phyloP scores from a whole-genome alignment of 176 grass and related monocot genomes.

The Raddia guianensis region DNA sequence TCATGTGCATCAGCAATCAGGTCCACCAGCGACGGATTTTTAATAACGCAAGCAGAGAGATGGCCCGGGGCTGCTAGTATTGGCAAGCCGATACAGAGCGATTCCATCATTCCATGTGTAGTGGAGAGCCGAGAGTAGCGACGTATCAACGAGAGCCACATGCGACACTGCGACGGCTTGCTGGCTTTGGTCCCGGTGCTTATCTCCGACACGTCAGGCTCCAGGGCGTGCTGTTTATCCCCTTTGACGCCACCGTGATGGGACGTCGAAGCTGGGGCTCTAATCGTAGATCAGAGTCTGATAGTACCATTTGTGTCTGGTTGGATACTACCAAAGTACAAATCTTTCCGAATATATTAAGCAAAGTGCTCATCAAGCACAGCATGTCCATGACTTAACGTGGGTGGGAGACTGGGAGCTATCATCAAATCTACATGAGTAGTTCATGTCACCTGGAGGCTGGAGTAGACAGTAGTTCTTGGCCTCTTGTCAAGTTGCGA shows the following conservation, averaged over 20 bases:
- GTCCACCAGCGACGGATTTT: conserved; percentile 8
- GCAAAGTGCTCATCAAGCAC: conserved; percentile 11
- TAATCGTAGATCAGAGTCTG: background rate
- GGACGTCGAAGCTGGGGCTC: background rate
- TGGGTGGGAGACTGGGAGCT: background rate
- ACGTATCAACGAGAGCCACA: conserved; percentile 22
- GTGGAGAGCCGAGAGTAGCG: background rate
- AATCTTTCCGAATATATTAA: conserved; percentile 11
- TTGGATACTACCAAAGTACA: background rate
- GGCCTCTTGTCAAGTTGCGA: too few species aligned
- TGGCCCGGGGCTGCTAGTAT: background rate
- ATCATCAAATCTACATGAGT: background rate
- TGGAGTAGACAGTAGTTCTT: too few species aligned
- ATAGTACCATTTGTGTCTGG: background rate
- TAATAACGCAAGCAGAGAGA: background rate
- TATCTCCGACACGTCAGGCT: conserved; percentile 16
- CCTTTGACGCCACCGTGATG: conserved; percentile 20
- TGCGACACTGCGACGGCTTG: background rate
- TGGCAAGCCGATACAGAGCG: background rate
- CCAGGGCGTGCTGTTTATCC: background rate
- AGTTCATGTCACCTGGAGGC: background rate
- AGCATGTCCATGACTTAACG: background rate
- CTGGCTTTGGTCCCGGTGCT: background rate
- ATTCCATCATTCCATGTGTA: background rate
- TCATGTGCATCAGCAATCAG: background rate